Conservation (phyloP, 306 rosid species). For the Vigna unguiculata region DNA sequence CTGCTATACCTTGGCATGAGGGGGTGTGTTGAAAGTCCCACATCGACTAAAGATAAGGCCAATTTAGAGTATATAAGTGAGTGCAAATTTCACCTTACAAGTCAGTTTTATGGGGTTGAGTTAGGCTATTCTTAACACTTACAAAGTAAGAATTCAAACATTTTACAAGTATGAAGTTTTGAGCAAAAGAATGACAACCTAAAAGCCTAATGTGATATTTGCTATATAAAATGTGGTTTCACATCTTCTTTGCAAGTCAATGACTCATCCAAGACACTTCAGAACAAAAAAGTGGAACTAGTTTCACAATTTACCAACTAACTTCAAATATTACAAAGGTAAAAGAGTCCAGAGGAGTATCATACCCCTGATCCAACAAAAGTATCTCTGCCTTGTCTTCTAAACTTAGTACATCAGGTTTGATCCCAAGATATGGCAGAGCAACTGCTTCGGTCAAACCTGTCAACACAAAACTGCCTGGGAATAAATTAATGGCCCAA, state of each 20-base stretch:
- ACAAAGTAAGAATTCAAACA: not conserved
- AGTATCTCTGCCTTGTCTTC: slow-evolving; percentile 92
- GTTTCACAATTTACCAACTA: slow-evolving; percentile 35
- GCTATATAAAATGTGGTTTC: slow-evolving; percentile 12
- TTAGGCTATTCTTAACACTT: too few relatives aligned
- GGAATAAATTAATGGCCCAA: slow-evolving; percentile 65
- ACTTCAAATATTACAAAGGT: slow-evolving; percentile 30
- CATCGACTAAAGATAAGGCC: too few relatives aligned
- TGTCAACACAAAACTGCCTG: slow-evolving; percentile 99
- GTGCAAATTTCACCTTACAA: too few relatives aligned
- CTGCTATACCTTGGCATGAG: too few relatives aligned
- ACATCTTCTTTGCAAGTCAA: slow-evolving; percentile 19
- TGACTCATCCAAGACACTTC: slow-evolving; percentile 32
- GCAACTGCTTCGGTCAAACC: slow-evolving; percentile 89
- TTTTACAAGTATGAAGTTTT: slow-evolving; percentile 8
- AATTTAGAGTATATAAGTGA: too few relatives aligned
- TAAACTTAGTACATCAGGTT: slow-evolving; percentile 67
- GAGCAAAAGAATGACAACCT: not conserved
- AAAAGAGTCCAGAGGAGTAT: slow-evolving; percentile 31
- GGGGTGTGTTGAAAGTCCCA: too few relatives aligned
- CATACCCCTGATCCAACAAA: slow-evolving; percentile 83
- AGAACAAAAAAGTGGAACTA: slow-evolving; percentile 13
- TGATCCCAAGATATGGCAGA: slow-evolving; percentile 84
- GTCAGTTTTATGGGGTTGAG: too few relatives aligned
- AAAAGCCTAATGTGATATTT: slow-evolving; percentile 9